Conservation (phyloP, 192 early-diverging fungal species). For the Spinellus fusiger region DNA sequence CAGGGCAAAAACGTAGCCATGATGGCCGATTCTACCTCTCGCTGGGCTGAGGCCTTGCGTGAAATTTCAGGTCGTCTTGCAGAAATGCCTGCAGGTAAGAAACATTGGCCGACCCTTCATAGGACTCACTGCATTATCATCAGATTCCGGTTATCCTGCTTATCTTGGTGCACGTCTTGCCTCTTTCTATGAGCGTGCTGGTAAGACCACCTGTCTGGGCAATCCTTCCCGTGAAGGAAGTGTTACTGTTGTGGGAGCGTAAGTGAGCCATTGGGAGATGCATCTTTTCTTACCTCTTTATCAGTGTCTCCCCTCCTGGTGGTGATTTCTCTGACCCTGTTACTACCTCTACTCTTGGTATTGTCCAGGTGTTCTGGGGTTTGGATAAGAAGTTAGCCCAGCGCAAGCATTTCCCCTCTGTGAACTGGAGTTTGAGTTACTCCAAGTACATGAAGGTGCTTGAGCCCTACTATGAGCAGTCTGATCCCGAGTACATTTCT, state of each 20-base stretch:
- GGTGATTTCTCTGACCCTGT: slow-evolving; percentile 99
- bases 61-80: slow-evolving; percentile 99
- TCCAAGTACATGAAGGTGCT: slow-evolving; percentile 98
- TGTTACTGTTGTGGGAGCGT: slow-evolving; percentile 94
- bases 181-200: slow-evolving; percentile 99
- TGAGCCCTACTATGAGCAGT: slow-evolving; percentile 90
- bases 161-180: slow-evolving; percentile 98
- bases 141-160: slow-evolving; percentile 94
- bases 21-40: slow-evolving; percentile 99
- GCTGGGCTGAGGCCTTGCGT: slow-evolving; percentile 99
- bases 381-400: slow-evolving; percentile 99
- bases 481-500: slow-evolving; percentile 89
- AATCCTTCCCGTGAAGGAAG: slow-evolving; percentile 89
- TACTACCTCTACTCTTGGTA: slow-evolving; percentile 92
- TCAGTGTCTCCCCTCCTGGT: slow-evolving; percentile 95
- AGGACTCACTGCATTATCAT: neutral
- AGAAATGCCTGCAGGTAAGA: slow-evolving; percentile 93
- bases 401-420: slow-evolving; percentile 99
- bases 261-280: slow-evolving; percentile 1
- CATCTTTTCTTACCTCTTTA: neutral
- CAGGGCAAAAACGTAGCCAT: slow-evolving; percentile 99
- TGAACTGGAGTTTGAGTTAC: slow-evolving; percentile 98
- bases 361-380: slow-evolving; percentile 99
- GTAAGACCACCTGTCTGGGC: slow-evolving; percentile 94
- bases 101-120: neutral